Conservation (phyloP, 495 filamentous ascomycete species). For the Aspergillus olivimuriae region DNA sequence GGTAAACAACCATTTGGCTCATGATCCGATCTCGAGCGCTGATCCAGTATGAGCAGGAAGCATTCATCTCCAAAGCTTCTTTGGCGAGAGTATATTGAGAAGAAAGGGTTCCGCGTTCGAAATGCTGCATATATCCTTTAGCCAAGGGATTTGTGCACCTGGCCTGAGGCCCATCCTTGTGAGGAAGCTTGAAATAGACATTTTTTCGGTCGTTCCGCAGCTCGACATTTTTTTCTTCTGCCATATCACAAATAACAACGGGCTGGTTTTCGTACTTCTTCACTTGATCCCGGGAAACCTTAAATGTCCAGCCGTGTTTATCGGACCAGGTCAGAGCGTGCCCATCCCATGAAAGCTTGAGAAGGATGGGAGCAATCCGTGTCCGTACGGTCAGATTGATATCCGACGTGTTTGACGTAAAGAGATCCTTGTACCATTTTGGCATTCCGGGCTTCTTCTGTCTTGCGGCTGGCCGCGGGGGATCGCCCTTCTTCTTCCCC, state of each 20-base stretch:
- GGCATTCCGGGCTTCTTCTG: conserved; percentile 96
- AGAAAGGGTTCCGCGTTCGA: conserved; percentile 79
- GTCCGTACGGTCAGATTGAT: conserved; percentile 84
- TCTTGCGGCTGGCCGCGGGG: conserved; percentile 65
- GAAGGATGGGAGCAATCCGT: conserved; percentile 77
- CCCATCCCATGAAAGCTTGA: conserved; percentile 83
- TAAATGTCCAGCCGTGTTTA: conserved; percentile 86
- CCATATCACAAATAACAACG: conserved; percentile 66
- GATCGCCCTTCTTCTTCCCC: conserved; percentile 77
- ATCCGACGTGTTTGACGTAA: conserved; percentile 51
- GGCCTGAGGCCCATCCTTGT: conserved; percentile 86
- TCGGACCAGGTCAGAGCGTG: conserved; percentile 90
- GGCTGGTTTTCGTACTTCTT: conserved; percentile 62
- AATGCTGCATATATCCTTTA: conserved; percentile 84
- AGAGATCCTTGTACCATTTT: conserved; percentile 91
- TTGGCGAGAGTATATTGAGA: conserved; percentile 87
- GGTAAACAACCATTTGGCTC: conserved; percentile 89
- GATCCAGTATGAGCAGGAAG: conserved; percentile 98
- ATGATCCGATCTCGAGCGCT: conserved; percentile 86
- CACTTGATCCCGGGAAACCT: conserved; percentile 58
- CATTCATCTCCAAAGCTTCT: conserved; percentile 96
- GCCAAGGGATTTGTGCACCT: conserved; percentile 81
- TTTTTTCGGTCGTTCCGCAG: conserved; percentile 60
- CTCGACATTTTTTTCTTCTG: conserved; percentile 58
- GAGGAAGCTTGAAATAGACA: conserved; percentile 87